Percentiles rank a stretch among this genome's conserved stretches.
These are phyloP conservation scores for Phaffia rhodozyma DNA, from an alignment of 1,284 basidiomycete genomes.

Conservation along the genomic window DNA sequence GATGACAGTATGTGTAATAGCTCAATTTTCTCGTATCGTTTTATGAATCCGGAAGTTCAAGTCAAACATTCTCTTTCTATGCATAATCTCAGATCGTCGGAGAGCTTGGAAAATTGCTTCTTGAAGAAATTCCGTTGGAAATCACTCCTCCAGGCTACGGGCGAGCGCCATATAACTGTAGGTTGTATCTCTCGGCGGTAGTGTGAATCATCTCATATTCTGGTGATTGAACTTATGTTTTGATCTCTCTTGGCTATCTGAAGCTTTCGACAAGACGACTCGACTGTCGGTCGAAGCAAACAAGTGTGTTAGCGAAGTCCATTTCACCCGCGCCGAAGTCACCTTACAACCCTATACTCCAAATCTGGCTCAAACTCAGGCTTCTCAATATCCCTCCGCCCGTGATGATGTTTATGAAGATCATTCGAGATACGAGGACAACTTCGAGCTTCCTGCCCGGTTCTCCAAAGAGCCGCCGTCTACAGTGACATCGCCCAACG, in stretches of 20 bases:
- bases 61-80: conserved; percentile 9
- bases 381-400: too few relatives aligned
- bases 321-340: conserved; percentile 33
- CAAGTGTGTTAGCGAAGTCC: conserved; percentile 43
- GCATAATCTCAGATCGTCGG: conserved; percentile 52
- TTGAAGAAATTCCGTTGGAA: conserved; percentile 69
- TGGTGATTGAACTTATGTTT: neutral
- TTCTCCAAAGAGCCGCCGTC: too few relatives aligned
- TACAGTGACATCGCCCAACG: too few relatives aligned
- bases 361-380: neutral
- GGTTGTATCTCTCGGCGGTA: conserved; percentile 36
- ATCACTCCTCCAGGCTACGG: conserved; percentile 67
- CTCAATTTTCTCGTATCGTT: too few relatives aligned
- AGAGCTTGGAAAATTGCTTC: conserved; percentile 64
- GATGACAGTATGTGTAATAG: conserved; percentile 44
- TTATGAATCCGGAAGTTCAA: neutral
- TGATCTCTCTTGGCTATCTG: neutral
- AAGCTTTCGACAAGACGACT: conserved; percentile 1
- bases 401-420: too few relatives aligned
- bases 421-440: too few relatives aligned
- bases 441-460: too few relatives aligned
- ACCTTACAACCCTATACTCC: conserved; percentile 20
- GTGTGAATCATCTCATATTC: neutral
- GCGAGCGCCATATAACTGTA: conserved; percentile 55
- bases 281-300: neutral